A percentile compares a stretch with the other conserved stretches of the same genome.
Conservation (phyloP, 768 basidiomycete species). For the Calocybe indica region DNA sequence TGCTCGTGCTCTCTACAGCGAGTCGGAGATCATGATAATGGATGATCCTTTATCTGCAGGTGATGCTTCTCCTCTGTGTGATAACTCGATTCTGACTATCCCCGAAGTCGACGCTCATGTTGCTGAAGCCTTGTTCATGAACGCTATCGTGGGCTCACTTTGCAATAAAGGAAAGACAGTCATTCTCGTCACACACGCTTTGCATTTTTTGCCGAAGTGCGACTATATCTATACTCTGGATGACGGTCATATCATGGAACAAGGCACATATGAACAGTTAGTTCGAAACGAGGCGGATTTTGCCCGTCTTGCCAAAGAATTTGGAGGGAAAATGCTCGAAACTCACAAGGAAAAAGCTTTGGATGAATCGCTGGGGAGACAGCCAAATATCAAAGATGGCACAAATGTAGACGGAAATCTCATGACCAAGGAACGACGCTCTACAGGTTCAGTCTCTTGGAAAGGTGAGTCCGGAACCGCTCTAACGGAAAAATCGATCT, state of each 20-base stretch:
- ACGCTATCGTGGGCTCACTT: conserved; percentile 47
- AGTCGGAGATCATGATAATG: conserved; percentile 55
- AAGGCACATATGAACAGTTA: conserved; percentile 55
- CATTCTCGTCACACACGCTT: conserved; percentile 80
- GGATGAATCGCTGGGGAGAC: conserved; percentile 29
- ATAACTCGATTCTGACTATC: conserved; percentile 1
- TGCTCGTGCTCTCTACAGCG: conserved; percentile 61
- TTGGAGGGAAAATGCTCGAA: conserved; percentile 44
- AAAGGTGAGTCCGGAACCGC: conserved; percentile 26
- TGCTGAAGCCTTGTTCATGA: conserved; percentile 59
- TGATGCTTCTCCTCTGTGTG: conserved; percentile 12
- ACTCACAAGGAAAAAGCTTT: conserved; percentile 21
- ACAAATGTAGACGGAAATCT: conserved; percentile 62
- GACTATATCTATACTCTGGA: conserved; percentile 75
- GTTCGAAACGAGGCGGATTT: conserved; percentile 46
- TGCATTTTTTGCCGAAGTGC: conserved; percentile 78
- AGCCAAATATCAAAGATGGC: conserved; percentile 21
- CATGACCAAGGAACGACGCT: conserved; percentile 58
- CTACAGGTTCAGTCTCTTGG: conserved; percentile 56
- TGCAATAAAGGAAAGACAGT: conserved; percentile 54
- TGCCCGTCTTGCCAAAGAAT: conserved; percentile 52
- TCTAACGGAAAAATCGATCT: not conserved
- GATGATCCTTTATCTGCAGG: conserved; percentile 66
- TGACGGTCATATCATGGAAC: conserved; percentile 68
- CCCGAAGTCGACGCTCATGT: conserved; percentile 67